Evolutionary conservation across 176 grass and related monocot genomes (phyloP).

Genomic region (bread wheat (Triticum aestivum)): IWGSC_CS_RefSeq_v2.1 NC_057797.1:710514550-710515049

Average conservation of each 20-base stretch:
- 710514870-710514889: background rate
- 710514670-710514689: too few relatives aligned
- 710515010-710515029: conserved; percentile 91
- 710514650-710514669: too few relatives aligned
- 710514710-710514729: too few relatives aligned
- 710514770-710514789: background rate
- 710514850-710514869: background rate
- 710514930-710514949: conserved; percentile 37
- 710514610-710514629: too few relatives aligned
- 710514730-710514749: too few relatives aligned
- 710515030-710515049: conserved; percentile 67
- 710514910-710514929: background rate
- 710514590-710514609: too few relatives aligned
- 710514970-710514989: conserved; percentile 53
- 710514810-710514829: background rate
- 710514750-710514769: too few relatives aligned
- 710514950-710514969: conserved; percentile 56
- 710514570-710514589: too few relatives aligned
- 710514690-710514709: too few relatives aligned
- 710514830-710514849: background rate
- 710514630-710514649: too few relatives aligned
- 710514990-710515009: conserved; percentile 64
- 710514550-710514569: too few relatives aligned
- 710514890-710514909: background rate
- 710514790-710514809: background rate